Evolutionary conservation across 164 flowering plant genomes (phyloP), one percentile per base, ranked within the genome.

Genomic region (Chimonanthus praecox): DNA sequence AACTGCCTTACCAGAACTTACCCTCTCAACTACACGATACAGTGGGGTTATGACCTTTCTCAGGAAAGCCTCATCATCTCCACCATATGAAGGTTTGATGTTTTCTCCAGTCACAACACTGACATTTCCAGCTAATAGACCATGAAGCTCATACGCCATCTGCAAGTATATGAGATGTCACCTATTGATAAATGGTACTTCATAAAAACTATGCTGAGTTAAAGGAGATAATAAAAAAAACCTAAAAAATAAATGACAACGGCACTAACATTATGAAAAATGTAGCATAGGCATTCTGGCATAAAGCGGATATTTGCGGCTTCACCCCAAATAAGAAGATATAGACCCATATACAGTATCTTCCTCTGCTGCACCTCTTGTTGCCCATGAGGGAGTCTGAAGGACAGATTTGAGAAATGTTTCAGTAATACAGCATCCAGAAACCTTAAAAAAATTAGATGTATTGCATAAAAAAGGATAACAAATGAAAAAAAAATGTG

Each of bases 71-170:
- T 94, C 99, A 81, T 94, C 98, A 77, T 91, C 98, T 16, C 99
- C 99, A 48, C 99, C 99, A 80, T 96, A 96, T 48, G 99, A 90
- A 79, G 99, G 97, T 78, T 92, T 94, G 61, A 96, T 91, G 78
- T 90, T 94, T 77, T 96, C 99, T 21, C 99, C 97, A 48, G 99
- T 96, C 46, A 92, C 93, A 67, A 91, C 87, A 80, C 98, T 94
- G 76, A 96, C 97, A 87, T 91, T 92, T 81, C 98, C 98, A 85
- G 97, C 97, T 83, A 96, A 76, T 47, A 90, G 80, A 18, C 99
- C 97, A 82, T 96, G 96, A 66, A 96, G 96, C 81, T 96, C 99
- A 84, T 90, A 92, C 76, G 99, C 98, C 99, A 96, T 96, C 99
- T 96, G 83, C 76, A 79, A 5, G 5, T 20, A 67, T n/a, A 33